A percentile compares a stretch with the other conserved stretches of the same genome.
phyloP scores from a whole-genome alignment of 768 basidiomycete species.

The Mycena vitilis region DNA sequence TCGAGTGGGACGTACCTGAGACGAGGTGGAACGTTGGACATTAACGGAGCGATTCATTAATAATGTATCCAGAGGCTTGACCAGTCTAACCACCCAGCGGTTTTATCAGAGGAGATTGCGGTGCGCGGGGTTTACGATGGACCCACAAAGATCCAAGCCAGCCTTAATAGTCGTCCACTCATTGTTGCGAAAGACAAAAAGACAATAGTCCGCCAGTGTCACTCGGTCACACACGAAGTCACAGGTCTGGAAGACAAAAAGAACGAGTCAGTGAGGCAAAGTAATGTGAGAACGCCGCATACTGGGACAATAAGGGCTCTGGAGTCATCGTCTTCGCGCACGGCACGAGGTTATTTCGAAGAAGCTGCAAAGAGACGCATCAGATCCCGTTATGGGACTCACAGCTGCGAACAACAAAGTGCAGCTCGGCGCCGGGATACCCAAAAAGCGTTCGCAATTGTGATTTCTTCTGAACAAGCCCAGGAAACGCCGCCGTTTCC shows the following conservation, averaged over 20 bases:
- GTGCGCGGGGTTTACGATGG: conserved; percentile 23
- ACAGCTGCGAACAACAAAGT: conserved; percentile 23
- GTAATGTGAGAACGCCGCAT: conserved; percentile 21
- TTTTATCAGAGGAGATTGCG: conserved; percentile 10
- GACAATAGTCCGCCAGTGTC: conserved; percentile 29
- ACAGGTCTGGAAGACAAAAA: conserved; percentile 26
- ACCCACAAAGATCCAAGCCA: conserved; percentile 28
- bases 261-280: conserved; percentile 14
- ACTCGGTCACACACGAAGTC: conserved; percentile 22
- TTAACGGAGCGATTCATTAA: conserved; percentile 32
- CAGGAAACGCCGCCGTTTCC: not conserved
- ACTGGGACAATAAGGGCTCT: conserved; percentile 15
- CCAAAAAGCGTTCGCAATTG: conserved; percentile 6
- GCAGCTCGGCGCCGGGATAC: not conserved
- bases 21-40: conserved; percentile 23
- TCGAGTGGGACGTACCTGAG: conserved; percentile 16
- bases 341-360: conserved; percentile 16
- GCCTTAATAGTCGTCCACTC: conserved; percentile 24
- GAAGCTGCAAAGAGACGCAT: conserved; percentile 22
- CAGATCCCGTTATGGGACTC: conserved; percentile 1
- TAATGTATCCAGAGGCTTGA: conserved; percentile 19
- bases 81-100: conserved; percentile 29
- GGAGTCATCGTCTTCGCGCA: conserved; percentile 14
- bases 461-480: not conserved
- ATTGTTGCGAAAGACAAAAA: conserved; percentile 34